phyloP scores from a whole-genome alignment of 2,329 filamentous ascomycete genomes.

The Xylariales sp. region DNA sequence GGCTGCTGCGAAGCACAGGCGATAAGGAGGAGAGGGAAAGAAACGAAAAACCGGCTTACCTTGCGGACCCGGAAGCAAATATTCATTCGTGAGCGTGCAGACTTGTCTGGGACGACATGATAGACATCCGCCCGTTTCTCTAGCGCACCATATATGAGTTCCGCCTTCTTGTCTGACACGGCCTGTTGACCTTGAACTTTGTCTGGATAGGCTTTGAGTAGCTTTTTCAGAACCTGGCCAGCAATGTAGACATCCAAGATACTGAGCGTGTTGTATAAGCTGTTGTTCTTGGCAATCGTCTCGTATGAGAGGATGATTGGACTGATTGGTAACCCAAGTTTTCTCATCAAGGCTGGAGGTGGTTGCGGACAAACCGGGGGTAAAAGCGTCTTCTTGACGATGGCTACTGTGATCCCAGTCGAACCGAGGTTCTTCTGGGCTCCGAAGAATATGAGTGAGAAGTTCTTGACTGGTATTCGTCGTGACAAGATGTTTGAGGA shows the following conservation, averaged over 20 bases:
- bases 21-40: too few relatives aligned
- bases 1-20: too few relatives aligned
- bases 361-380: conserved; percentile 63
- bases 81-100: conserved; percentile 83
- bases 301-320: conserved; percentile 80
- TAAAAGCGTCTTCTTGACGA: conserved; percentile 77
- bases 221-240: conserved; percentile 77
- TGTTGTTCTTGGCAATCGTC: conserved; percentile 86
- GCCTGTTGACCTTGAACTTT: conserved; percentile 75
- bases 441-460: conserved; percentile 82
- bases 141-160: conserved; percentile 69
- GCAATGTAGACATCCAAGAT: conserved; percentile 91
- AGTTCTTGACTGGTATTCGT: conserved; percentile 71
- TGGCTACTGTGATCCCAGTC: conserved; percentile 79
- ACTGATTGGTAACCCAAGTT: conserved; percentile 70
- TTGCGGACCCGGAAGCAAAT: conserved; percentile 78
- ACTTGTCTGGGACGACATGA: conserved; percentile 69
- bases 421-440: conserved; percentile 92
- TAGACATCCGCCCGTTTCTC: conserved; percentile 73
- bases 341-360: conserved; percentile 62
- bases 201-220: conserved; percentile 60
- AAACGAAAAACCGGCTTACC: conserved; percentile 27
- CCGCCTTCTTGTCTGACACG: conserved; percentile 68
- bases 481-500: conserved; percentile 88
- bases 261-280: conserved; percentile 90